phyloP scores from a whole-genome alignment of 345 rosid genomes.

The Triadica sebifera region DNA sequence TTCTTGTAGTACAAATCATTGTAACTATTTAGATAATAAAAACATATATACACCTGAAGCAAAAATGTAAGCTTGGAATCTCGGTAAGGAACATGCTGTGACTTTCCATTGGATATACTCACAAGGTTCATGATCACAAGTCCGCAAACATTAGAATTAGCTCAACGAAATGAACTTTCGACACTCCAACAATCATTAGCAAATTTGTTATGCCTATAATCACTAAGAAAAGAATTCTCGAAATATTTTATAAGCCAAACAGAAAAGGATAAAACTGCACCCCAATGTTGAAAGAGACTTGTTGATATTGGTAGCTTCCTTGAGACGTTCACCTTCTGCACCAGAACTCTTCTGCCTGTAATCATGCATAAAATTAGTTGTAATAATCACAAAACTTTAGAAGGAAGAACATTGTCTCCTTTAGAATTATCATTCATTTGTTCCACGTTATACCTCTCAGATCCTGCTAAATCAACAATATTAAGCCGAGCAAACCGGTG shows the following conservation, averaged over 20 bases:
- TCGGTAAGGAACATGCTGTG: constrained; percentile 94
- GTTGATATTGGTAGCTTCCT: constrained; percentile 97
- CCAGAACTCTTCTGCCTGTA: constrained; percentile 95
- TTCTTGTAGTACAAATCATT: too few species aligned
- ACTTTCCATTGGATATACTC: constrained; percentile 88
- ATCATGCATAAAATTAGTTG: background rate
- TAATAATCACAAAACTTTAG: background rate
- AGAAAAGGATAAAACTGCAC: constrained; percentile 34
- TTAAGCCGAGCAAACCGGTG: constrained; percentile 96
- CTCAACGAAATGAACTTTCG: constrained; percentile 5
- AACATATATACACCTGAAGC: constrained; percentile 68
- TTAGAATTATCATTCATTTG: background rate
- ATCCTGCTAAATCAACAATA: constrained; percentile 98
- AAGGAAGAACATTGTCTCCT: background rate
- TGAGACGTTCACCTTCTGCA: constrained; percentile 99
- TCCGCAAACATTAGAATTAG: constrained; percentile 42
- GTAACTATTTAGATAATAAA: too few species aligned
- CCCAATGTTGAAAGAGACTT: constrained; percentile 98
- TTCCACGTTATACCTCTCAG: constrained; percentile 61
- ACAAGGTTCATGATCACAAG: constrained; percentile 99
- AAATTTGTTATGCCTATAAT: background rate
- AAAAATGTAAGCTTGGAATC: constrained; percentile 98
- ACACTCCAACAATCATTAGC: background rate
- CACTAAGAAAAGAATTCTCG: background rate
- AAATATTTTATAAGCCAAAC: background rate